Evolutionary conservation across 345 rosid species (phyloP), one percentile per base, ranked within the genome.

Genomic region (Pistacia atlantica): DNA sequence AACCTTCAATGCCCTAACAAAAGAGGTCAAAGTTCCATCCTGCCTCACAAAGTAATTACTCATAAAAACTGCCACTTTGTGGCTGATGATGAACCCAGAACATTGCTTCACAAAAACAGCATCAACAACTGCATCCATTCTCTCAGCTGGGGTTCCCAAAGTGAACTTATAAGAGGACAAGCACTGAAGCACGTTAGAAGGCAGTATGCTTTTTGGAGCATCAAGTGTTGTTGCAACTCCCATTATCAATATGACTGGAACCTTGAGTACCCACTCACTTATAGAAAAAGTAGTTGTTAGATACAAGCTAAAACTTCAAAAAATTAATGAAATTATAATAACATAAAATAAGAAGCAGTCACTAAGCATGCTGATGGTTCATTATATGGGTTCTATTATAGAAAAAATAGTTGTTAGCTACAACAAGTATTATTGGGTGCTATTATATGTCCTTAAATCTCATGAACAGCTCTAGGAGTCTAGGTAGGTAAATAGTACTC

Each of bases 211-310:
- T 85, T 86, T 87, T 56, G 83, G 88, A 20, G 90, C 89, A 82
- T 93, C 97, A 75, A 85, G 87, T 61, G 95, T 90, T 68, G 98
- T 96, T 73, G 99, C 88, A 74, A 93, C 93, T 38, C 99, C 98
- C 89, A 93, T 85, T 71, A 96, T 84, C 59, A 93, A 73, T 75
- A 89, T 84, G 69, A 89, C 83, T 17, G 99, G 99, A 84, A 96
- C 83, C 87, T 89, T 96, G 69, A 89, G 75, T 65, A 87, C 86
- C 95, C 99, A 95, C 82, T 95, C 98, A 75, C 99, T 95, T 86
- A 58, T 77, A 67, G 56, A 78, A 77, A 55, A 20, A 74, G 49
- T 56, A 38, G 63, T 61, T 75, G 76, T 16, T 25, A 62, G 60
- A 70, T 42, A 80, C 66, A 69, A 69, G 22, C 54, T 46, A 65